Conservation (phyloP, 331 rosid species). For the Rhamnella rubrinervis region DNA sequence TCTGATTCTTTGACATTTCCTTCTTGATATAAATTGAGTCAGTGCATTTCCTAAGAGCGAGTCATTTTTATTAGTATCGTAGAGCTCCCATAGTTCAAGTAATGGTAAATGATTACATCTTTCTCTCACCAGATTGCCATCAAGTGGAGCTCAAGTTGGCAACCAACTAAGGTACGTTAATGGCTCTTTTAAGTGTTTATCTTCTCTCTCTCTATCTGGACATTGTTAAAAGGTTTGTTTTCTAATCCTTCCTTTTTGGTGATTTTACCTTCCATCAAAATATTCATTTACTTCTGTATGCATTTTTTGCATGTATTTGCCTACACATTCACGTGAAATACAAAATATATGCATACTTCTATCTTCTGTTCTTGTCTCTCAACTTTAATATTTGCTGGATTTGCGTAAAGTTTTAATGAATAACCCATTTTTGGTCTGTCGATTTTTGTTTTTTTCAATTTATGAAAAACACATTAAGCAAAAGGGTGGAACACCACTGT, state of each 20-base stretch:
- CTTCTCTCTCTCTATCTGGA: not conserved
- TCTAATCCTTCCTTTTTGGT: not conserved
- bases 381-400: not conserved
- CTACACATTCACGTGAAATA: not conserved
- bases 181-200: not conserved
- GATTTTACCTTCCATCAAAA: not conserved
- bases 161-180: constrained; percentile 74
- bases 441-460: no score
- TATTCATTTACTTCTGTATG: not conserved
- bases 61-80: no score
- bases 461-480: no score
- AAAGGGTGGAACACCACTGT: no score
- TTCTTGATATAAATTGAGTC: not conserved
- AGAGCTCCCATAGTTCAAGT: constrained; percentile 7
- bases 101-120: constrained; percentile 20
- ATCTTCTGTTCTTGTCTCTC: not conserved
- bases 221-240: no score
- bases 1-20: not conserved
- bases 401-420: not conserved
- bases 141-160: constrained; percentile 70
- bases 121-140: constrained; percentile 46
- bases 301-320: not conserved
- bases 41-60: not conserved
- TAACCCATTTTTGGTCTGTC: not conserved
- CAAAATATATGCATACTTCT: not conserved